A percentile compares a stretch with the other conserved stretches of the same genome.
Conservation (phyloP, 2,329 filamentous ascomycete genomes). For the Westerdykella ornata region DNA sequence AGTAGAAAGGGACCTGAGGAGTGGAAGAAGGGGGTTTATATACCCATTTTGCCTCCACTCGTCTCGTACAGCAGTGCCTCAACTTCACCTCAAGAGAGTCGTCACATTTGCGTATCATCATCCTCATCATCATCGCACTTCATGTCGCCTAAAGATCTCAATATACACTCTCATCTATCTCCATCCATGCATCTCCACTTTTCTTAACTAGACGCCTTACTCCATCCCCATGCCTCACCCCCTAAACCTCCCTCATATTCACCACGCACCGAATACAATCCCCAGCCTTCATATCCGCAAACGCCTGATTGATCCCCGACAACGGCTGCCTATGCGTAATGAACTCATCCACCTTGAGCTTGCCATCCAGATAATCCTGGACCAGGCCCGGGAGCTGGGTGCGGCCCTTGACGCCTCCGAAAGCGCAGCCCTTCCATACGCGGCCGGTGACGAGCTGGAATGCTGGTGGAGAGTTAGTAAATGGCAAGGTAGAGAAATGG, state of each 20-base stretch:
- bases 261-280: conserved; percentile 97
- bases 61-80: too few relatives aligned
- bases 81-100: too few relatives aligned
- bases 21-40: too few relatives aligned
- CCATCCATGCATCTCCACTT: too few relatives aligned
- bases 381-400: conserved; percentile 84
- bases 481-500: not conserved
- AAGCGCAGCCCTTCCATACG: conserved; percentile 96
- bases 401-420: conserved; percentile 96
- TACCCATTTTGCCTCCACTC: too few relatives aligned
- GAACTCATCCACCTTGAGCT: conserved; percentile 98
- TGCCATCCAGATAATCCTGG: conserved; percentile 77
- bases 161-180: too few relatives aligned
- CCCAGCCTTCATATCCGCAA: conserved; percentile 88
- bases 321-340: conserved; percentile 91
- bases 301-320: conserved; percentile 78
- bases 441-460: conserved; percentile 98
- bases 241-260: conserved; percentile 46
- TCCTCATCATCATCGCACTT: too few relatives aligned
- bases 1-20: too few relatives aligned
- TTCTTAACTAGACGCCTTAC: not conserved
- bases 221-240: not conserved
- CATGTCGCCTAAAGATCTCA: too few relatives aligned
- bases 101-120: too few relatives aligned
- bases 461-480: conserved; percentile 47